Base-by-base conservation (phyloP, 2,329 filamentous ascomycete genomes). In the Colletotrichum eleusines region DNA sequence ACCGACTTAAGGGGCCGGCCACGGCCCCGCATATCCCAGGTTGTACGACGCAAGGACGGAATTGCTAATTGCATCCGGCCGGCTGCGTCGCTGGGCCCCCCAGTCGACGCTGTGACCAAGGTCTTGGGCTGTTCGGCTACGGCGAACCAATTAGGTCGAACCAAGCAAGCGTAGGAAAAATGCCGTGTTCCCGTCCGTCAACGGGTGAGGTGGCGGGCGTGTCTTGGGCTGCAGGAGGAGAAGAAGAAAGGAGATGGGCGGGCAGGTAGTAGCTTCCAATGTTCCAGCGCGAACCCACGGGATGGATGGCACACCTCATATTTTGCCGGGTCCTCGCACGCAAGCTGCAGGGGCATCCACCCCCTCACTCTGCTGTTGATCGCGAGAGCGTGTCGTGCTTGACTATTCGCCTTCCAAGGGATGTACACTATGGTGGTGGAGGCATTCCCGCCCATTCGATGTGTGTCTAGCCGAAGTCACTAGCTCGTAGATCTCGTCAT, bases 301-400 rank as follows among this genome's bases (percentile, higher is more conserved):
- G 50, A 57, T 50, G 57, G 67, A 33, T 57, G 63, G 42, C 55
- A 67, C 63, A 42, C 63, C 42, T 42, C 40, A 26, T 57, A 5
- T 35, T 31, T 18, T 57, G 42, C 33, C 44, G 40, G 26, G 16
- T 31, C 18, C 31, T 44, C 42, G 42, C 9, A 31, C 57, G 42
- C 63, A 48, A 23, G 50, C 66, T 20, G 55, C 67, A 70, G 64
- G 63, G 63, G 64, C 67, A 68, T 26, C 40, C 61, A 58, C 42
- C 23, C 62, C 50, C 64, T 18, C 23, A n/a, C n/a, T 28, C n/a
- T 60, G 12, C 42, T 33, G 40, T 33, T n/a, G 40, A 44, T 40
- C 26, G 26, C 23, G 44, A n/a, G 12, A 48, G 14, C 23, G 33
- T 42, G 53, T 38, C 54, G 46, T 61, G n/a, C 28, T 35, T 23